Conservation (phyloP, 805 yeast species). For the Candida koratica region DNA sequence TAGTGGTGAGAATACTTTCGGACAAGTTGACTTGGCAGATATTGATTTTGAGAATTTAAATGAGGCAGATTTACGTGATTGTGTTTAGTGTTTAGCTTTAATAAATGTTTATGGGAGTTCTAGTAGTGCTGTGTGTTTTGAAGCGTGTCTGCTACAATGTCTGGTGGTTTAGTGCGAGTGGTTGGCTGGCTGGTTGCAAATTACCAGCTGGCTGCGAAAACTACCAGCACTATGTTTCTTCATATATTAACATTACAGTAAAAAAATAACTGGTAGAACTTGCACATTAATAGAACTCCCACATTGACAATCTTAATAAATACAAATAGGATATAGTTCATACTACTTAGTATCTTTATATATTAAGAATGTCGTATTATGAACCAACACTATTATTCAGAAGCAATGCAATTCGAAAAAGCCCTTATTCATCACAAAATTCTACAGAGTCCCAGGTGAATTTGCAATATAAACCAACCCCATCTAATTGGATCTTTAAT, state of each 20-base stretch:
- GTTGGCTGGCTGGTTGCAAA: conserved; percentile 3
- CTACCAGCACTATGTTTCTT: no score
- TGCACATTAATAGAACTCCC: no score
- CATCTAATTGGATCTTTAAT: conserved; percentile 31
- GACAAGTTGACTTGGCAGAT: conserved; percentile 29
- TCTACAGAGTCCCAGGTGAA: conserved; percentile 14
- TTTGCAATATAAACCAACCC: conserved; percentile 2
- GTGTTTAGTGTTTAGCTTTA: no score
- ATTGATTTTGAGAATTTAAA: conserved; percentile 9
- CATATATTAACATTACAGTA: no score
- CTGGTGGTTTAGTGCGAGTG: no score
- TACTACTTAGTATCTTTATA: no score
- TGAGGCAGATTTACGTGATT: conserved; percentile 4
- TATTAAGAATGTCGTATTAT: conserved; percentile 23
- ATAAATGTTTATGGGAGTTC: no score
- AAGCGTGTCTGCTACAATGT: no score
- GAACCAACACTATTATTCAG: conserved; percentile 42
- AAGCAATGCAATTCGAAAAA: conserved; percentile 37
- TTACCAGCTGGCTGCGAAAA: conserved; percentile 5
- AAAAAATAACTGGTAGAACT: no score
- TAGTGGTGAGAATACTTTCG: conserved; percentile 97
- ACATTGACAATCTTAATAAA: no score
- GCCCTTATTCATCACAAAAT: conserved; percentile 19
- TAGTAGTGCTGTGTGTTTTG: no score
- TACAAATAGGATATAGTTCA: no score